Conservation (phyloP, 2,329 filamentous ascomycete genomes). For the Niveomyces coronatus region DNA sequence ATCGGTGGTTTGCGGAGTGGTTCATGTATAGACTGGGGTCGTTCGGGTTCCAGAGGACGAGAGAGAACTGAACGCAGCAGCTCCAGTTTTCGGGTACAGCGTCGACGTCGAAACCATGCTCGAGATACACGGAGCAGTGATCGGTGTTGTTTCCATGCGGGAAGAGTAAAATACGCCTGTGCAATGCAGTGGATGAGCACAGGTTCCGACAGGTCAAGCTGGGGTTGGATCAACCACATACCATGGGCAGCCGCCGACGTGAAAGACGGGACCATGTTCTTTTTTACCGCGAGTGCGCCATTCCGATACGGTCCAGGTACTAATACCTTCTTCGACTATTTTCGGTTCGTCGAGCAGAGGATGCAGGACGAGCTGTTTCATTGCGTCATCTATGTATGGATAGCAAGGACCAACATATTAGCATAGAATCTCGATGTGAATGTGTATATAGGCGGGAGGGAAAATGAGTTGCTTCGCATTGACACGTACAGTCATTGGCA, state of each 20-base stretch:
- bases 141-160: conserved; percentile 92
- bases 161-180: conserved; percentile 87
- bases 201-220: not conserved
- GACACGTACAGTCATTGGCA: conserved; percentile 42
- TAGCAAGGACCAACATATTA: conserved; percentile 13
- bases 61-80: conserved; percentile 88
- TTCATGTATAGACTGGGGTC: conserved; percentile 79
- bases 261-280: conserved; percentile 79
- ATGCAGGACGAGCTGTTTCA: conserved; percentile 70
- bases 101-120: conserved; percentile 74
- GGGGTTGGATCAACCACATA: conserved; percentile 29
- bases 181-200: conserved; percentile 15
- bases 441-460: conserved; percentile 1
- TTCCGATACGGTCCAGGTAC: conserved; percentile 81
- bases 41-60: conserved; percentile 90
- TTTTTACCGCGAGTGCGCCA: conserved; percentile 71
- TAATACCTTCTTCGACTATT: conserved; percentile 60
- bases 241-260: conserved; percentile 83
- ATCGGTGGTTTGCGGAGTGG: conserved; percentile 83
- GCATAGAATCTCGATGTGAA: conserved; percentile 8
- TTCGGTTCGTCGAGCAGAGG: conserved; percentile 67
- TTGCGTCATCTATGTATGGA: conserved; percentile 56
- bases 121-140: conserved; percentile 87
- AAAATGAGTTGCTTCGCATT: no score
- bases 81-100: conserved; percentile 87